Conservation (phyloP, 306 rosid species). For the Lupinus albus region DNA sequence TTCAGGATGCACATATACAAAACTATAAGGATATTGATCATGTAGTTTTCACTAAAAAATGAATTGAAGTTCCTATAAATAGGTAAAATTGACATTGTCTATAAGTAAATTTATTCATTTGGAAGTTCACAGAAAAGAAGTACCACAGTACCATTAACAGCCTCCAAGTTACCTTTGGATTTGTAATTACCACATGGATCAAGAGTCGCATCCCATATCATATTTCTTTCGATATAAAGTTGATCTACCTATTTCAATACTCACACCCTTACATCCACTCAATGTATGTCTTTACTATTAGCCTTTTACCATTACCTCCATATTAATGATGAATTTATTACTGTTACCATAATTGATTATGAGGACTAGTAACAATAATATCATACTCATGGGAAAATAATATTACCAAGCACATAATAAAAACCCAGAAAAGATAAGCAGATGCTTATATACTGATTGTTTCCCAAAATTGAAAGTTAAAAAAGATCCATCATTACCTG, state of each 20-base stretch:
- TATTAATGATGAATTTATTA: neutral
- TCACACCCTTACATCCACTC: slow-evolving; percentile 15
- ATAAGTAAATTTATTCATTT: slow-evolving; percentile 9
- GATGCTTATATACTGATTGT: neutral
- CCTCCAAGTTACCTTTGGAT: slow-evolving; percentile 7
- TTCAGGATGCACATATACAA: slow-evolving; percentile 14
- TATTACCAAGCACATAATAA: slow-evolving; percentile 14
- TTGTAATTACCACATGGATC: slow-evolving; percentile 27
- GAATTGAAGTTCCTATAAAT: slow-evolving; percentile 2
- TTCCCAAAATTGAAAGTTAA: neutral
- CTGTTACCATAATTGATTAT: neutral
- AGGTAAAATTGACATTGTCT: slow-evolving; percentile 33
- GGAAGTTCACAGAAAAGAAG: slow-evolving; percentile 25
- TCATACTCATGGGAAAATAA: slow-evolving; percentile 12
- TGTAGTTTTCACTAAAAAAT: slow-evolving; percentile 8
- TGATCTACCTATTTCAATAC: slow-evolving; percentile 20
- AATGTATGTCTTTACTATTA: slow-evolving; percentile 17
- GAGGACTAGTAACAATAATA: neutral
- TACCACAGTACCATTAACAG: neutral
- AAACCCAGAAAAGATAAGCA: slow-evolving; percentile 1
- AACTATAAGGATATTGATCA: slow-evolving; percentile 25
- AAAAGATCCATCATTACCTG: slow-evolving; percentile 54
- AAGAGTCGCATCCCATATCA: slow-evolving; percentile 24
- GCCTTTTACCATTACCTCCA: slow-evolving; percentile 22
- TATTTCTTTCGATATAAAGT: slow-evolving; percentile 15